Conservation (phyloP, 1,284 basidiomycete species). For the Thelephora terrestris region DNA sequence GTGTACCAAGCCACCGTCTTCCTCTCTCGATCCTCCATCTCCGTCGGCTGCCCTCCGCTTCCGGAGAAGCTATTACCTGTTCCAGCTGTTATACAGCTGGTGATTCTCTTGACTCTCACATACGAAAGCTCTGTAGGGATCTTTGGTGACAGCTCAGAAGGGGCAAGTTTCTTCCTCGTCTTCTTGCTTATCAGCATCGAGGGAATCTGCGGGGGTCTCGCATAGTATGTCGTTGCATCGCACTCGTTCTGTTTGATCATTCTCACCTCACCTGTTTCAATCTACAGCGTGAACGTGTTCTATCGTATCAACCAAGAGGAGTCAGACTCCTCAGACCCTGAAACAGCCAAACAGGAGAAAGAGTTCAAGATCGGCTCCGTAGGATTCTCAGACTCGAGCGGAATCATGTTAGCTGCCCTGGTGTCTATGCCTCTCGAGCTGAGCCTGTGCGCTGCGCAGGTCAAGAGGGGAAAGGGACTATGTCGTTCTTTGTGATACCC, state of each 20-base stretch:
- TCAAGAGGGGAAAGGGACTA: slow-evolving; percentile 58
- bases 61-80: slow-evolving; percentile 62
- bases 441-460: slow-evolving; percentile 65
- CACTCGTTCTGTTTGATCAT: slow-evolving; percentile 4
- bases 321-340: slow-evolving; percentile 37
- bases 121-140: slow-evolving; percentile 63
- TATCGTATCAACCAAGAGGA: slow-evolving; percentile 75
- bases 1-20: slow-evolving; percentile 93
- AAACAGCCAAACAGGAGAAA: slow-evolving; percentile 59
- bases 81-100: slow-evolving; percentile 63
- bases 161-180: slow-evolving; percentile 51
- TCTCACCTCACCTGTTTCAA: background rate
- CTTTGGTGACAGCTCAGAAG: slow-evolving; percentile 41
- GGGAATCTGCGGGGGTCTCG: slow-evolving; percentile 83
- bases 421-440: slow-evolving; percentile 82
- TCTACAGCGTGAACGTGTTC: slow-evolving; percentile 72
- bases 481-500: slow-evolving; percentile 52
- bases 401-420: slow-evolving; percentile 72
- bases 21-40: slow-evolving; percentile 87
- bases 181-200: slow-evolving; percentile 78
- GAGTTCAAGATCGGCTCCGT: slow-evolving; percentile 88
- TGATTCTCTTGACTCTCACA: slow-evolving; percentile 48
- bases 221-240: slow-evolving; percentile 56
- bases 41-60: slow-evolving; percentile 78
- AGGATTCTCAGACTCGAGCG: slow-evolving; percentile 66